Percentiles rank a stretch among this genome's conserved stretches.
phyloP scores from a whole-genome alignment of 2,329 filamentous ascomycete species.

The Apiospora phragmitis region DNA sequence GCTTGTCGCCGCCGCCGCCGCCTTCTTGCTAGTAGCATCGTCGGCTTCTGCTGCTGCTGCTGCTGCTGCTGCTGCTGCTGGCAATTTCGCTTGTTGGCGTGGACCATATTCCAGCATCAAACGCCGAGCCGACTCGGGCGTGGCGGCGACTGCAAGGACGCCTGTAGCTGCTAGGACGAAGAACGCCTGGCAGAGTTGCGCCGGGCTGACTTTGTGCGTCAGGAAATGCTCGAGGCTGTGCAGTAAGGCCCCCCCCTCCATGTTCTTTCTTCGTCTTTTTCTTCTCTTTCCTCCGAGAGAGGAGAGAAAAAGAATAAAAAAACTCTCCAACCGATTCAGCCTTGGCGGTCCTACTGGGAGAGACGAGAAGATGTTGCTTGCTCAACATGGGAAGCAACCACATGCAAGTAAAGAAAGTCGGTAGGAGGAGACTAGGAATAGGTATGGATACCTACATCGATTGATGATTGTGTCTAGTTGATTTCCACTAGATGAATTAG shows the following conservation, averaged over 20 bases:
- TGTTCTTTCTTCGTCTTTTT: neutral
- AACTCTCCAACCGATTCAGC: neutral
- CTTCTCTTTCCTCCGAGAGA: too few relatives aligned
- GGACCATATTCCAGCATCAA: conserved; percentile 8
- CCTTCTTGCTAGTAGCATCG: neutral
- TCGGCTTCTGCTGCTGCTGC: neutral
- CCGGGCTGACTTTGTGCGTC: conserved; percentile 22
- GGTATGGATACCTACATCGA: neutral
- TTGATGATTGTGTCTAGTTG: neutral
- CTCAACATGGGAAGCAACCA: neutral
- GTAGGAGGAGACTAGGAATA: neutral
- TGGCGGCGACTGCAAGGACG: conserved; percentile 42
- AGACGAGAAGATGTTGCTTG: neutral
- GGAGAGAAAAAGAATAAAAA: neutral
- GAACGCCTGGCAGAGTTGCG: conserved; percentile 44
- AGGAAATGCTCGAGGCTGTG: conserved; percentile 4
- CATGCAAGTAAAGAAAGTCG: neutral
- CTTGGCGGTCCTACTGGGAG: neutral
- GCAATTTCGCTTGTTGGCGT: neutral
- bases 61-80: neutral
- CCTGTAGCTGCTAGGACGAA: conserved; percentile 44
- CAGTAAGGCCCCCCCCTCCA: neutral
- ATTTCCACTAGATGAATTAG: neutral
- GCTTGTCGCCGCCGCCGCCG: neutral
- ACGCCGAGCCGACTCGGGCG: conserved; percentile 37